These are phyloP conservation scores for Aurantiochytrium sp. DNA, from an alignment of 108 stramenopile genomes.

Conservation along the genomic window DNA sequence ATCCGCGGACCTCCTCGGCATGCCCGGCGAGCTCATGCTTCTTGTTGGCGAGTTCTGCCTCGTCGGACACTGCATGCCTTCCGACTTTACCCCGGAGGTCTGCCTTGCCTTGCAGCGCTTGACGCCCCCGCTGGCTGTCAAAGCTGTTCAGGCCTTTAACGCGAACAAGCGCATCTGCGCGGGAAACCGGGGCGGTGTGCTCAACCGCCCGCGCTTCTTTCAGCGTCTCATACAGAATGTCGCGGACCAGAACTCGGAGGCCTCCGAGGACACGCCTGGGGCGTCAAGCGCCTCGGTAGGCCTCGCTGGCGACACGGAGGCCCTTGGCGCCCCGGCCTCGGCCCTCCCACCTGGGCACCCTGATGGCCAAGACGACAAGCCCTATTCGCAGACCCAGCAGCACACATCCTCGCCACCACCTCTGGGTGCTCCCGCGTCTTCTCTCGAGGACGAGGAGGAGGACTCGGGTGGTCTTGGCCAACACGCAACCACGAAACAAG, in stretches of 20 bases:
- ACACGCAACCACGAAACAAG: too few relatives aligned
- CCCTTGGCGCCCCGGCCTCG: too few relatives aligned
- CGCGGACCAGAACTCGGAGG: not conserved
- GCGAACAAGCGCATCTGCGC: slow-evolving; percentile 13
- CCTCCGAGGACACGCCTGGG: not conserved
- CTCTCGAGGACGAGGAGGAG: too few relatives aligned
- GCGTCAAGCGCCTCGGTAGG: too few relatives aligned
- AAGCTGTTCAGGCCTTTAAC: not conserved
- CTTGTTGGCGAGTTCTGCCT: not conserved
- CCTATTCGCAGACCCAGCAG: too few relatives aligned
- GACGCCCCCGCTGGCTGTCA: not conserved
- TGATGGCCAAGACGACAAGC: too few relatives aligned
- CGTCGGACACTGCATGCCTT: not conserved
- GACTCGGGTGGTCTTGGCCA: too few relatives aligned
- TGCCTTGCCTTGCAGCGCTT: not conserved
- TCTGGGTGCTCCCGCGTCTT: too few relatives aligned
- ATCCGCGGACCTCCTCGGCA: not conserved
- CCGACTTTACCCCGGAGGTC: slow-evolving; percentile 15
- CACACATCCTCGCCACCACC: too few relatives aligned
- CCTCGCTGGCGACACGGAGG: too few relatives aligned
- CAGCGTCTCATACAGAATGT: slow-evolving; percentile 10
- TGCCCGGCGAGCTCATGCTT: not conserved
- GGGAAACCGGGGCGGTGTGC: not conserved
- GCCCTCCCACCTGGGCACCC: too few relatives aligned
- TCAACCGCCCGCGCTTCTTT: slow-evolving; percentile 14